A percentile compares a stretch with the other conserved stretches of the same genome.
phyloP scores from a whole-genome alignment of 2,329 filamentous ascomycete species.

The Iodosphaeria phyllophila region DNA sequence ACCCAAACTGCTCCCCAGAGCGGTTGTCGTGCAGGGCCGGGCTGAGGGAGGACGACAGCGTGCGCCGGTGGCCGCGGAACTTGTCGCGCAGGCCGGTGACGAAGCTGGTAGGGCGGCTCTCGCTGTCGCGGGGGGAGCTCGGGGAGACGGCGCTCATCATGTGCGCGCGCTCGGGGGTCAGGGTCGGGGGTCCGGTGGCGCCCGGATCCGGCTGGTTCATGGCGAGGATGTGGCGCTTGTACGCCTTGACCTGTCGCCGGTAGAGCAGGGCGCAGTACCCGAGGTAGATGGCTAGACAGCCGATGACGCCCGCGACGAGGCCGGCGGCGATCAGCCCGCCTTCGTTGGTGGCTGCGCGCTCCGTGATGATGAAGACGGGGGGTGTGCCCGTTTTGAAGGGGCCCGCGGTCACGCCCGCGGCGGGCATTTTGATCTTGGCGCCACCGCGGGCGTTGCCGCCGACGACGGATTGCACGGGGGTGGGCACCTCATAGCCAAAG shows the following conservation, averaged over 20 bases:
- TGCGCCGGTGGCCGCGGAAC: conserved; percentile 1
- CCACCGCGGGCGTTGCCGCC: conserved; percentile 41
- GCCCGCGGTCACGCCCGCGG: conserved; percentile 43
- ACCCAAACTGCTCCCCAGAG: conserved; percentile 10
- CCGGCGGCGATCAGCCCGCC: conserved; percentile 26
- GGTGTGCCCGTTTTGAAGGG: conserved; percentile 53
- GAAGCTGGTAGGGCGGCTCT: conserved; percentile 5
- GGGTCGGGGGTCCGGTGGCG: too few relatives aligned
- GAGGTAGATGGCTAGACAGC: conserved; percentile 42
- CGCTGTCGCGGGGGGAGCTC: conserved; percentile 8
- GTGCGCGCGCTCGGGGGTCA: conserved; percentile 21
- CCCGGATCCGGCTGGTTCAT: conserved; percentile 36
- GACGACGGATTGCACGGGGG: conserved; percentile 39
- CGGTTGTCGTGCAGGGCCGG: too few relatives aligned
- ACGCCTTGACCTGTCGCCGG: conserved; percentile 48
- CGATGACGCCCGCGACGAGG: conserved; percentile 46
- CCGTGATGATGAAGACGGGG: conserved; percentile 48
- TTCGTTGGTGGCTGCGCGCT: conserved; percentile 24
- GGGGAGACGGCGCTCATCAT: conserved; percentile 11
- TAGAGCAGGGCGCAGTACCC: conserved; percentile 60
- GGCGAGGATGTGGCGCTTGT: conserved; percentile 50
- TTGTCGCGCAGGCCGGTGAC: conserved; percentile 5
- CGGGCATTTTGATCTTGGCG: conserved; percentile 47
- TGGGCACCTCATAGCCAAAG: conserved; percentile 47
- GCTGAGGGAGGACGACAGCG: conserved; percentile 6